Evolutionary conservation across 2,329 filamentous ascomycete genomes (phyloP).

Genomic region (Penicillium rolfsii): DNA sequence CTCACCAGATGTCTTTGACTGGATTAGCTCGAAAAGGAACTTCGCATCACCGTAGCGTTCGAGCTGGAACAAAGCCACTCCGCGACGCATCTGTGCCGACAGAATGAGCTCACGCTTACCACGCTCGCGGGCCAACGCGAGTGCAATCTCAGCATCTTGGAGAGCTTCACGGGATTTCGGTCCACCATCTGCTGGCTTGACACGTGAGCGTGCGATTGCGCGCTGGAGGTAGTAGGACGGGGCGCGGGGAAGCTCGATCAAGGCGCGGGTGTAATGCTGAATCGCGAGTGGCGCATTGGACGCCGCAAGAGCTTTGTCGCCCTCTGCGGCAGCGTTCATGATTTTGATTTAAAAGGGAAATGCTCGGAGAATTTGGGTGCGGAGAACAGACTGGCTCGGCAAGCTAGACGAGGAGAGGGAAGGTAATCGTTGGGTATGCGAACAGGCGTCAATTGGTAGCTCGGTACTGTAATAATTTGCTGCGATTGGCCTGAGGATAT

Average conservation of each 20-base stretch:
- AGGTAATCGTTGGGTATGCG: neutral
- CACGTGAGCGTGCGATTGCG: constrained; percentile 74
- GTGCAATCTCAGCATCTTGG: constrained; percentile 68
- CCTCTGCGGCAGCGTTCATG: constrained; percentile 61
- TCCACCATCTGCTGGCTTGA: constrained; percentile 54
- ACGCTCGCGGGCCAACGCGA: constrained; percentile 65
- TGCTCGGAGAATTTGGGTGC: neutral
- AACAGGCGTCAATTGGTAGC: neutral
- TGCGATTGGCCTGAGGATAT: neutral
- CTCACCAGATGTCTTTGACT: constrained; percentile 55
- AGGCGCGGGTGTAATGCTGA: constrained; percentile 66
- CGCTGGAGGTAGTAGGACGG: constrained; percentile 81
- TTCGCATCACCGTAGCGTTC: constrained; percentile 75
- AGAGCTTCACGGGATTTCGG: constrained; percentile 58
- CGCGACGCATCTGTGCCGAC: constrained; percentile 80
- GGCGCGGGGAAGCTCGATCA: constrained; percentile 64
- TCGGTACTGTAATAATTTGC: neutral
- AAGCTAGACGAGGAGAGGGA: neutral
- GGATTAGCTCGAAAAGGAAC: constrained; percentile 65
- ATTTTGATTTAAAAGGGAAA: neutral
- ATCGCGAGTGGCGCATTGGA: constrained; percentile 71
- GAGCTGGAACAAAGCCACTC: constrained; percentile 71
- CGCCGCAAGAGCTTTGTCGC: constrained; percentile 62
- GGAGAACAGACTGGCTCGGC: neutral
- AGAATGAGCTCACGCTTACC: constrained; percentile 75